These are phyloP conservation scores for Coemansia sp. DNA, from an alignment of 192 early-diverging fungal species.

Conservation along the genomic window DNA sequence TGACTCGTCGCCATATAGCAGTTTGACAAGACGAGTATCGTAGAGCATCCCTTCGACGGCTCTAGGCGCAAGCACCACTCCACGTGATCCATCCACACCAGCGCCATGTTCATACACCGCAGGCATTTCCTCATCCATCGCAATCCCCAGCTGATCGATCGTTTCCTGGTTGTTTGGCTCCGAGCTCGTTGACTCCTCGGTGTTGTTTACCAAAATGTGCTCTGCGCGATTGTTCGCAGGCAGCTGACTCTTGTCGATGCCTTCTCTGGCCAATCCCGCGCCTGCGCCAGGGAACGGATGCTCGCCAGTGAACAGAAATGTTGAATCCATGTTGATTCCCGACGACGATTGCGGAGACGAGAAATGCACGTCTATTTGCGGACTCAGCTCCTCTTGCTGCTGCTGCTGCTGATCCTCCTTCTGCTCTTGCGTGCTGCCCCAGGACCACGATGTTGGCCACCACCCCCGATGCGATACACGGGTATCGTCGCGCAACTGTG, in stretches of 20 bases:
- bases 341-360: conserved; percentile 14
- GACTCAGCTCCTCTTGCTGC: not conserved
- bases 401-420: not conserved
- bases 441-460: conserved; percentile 39
- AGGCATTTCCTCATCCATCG: conserved; percentile 45
- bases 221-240: not conserved
- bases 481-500: conserved; percentile 41
- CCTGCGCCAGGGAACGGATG: conserved; percentile 30
- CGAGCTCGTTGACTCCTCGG: not conserved
- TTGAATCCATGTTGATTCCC: conserved; percentile 28
- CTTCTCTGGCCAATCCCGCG: not conserved
- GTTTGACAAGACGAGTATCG: conserved; percentile 29
- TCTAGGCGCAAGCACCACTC: conserved; percentile 45
- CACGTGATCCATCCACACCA: conserved; percentile 40
- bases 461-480: conserved; percentile 35
- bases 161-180: conserved; percentile 17
- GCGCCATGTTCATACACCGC: conserved; percentile 44
- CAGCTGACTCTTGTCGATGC: not conserved
- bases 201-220: conserved; percentile 1
- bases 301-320: conserved; percentile 49
- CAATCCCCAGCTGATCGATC: conserved; percentile 26
- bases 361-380: not conserved
- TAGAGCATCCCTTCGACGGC: conserved; percentile 44
- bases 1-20: conserved; percentile 31
- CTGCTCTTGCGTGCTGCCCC: conserved; percentile 12